Conservation (phyloP, 31 red algal species). For the Odonthalia washingtoniensis region DNA sequence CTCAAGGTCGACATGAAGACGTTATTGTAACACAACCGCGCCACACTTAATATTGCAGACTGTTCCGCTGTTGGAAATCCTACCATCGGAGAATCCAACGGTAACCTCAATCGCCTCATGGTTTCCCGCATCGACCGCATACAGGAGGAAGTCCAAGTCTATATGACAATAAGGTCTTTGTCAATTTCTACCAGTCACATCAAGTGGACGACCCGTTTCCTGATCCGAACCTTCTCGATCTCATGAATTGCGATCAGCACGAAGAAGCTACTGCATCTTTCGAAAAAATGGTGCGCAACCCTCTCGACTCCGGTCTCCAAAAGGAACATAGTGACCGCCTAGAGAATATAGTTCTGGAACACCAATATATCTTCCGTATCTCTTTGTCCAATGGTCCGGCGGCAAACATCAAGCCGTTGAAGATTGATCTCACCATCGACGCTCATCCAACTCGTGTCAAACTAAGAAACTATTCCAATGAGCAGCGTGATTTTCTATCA, state of each 20-base stretch:
- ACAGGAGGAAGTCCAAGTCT: background rate
- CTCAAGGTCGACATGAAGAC: conserved; percentile 6
- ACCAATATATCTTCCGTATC: conserved; percentile 6
- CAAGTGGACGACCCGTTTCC: background rate
- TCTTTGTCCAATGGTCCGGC: background rate
- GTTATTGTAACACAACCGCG: background rate
- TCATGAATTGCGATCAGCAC: background rate
- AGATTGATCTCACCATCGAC: background rate
- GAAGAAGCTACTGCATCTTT: background rate
- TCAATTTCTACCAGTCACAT: conserved; percentile 6
- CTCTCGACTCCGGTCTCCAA: background rate
- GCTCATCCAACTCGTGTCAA: background rate
- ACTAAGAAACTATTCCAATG: conserved; percentile 2
- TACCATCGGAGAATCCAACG: background rate
- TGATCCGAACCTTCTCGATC: background rate
- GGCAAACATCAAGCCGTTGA: background rate
- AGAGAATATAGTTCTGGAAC: background rate
- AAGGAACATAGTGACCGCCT: conserved; percentile 7
- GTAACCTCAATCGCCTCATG: background rate
- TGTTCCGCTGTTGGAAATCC: background rate
- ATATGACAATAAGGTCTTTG: background rate
- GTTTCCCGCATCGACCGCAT: background rate
- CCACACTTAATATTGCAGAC: background rate
- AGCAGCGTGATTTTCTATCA: background rate
- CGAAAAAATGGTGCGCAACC: background rate